Conservation (phyloP, 495 filamentous ascomycete genomes). For the Tuber brumale region DNA sequence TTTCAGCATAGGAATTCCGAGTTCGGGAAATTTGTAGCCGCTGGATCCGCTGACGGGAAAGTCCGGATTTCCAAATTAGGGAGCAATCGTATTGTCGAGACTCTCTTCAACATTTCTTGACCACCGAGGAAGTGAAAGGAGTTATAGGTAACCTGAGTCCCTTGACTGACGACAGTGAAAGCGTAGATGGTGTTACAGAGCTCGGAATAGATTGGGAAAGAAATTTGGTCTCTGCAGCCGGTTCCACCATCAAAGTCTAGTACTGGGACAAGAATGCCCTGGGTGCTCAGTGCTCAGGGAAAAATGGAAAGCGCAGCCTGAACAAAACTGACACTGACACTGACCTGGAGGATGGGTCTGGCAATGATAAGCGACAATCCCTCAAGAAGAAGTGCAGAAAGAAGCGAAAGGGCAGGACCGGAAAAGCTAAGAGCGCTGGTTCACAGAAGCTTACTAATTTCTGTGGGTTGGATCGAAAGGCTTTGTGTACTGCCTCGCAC, state of each 20-base stretch:
- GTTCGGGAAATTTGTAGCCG: slow-evolving; percentile 30
- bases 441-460: slow-evolving; percentile 29
- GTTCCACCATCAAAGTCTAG: slow-evolving; percentile 33
- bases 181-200: slow-evolving; percentile 33
- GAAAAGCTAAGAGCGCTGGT: slow-evolving; percentile 33
- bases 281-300: neutral
- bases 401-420: slow-evolving; percentile 37
- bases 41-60: slow-evolving; percentile 37
- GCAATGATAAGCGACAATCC: slow-evolving; percentile 23
- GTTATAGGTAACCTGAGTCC: neutral
- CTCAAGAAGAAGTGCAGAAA: slow-evolving; percentile 34
- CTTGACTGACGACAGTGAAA: neutral
- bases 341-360: slow-evolving; percentile 17
- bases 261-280: slow-evolving; percentile 14
- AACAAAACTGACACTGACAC: slow-evolving; percentile 18
- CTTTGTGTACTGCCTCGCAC: neutral
- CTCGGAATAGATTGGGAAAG: slow-evolving; percentile 38
- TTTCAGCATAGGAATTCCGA: slow-evolving; percentile 13
- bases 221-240: slow-evolving; percentile 28
- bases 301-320: slow-evolving; percentile 17
- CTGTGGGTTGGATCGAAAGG: slow-evolving; percentile 27
- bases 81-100: slow-evolving; percentile 32
- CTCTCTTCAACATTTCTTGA: slow-evolving; percentile 27
- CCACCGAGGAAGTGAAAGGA: slow-evolving; percentile 27
- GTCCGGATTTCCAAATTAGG: slow-evolving; percentile 37